Base-by-base conservation (phyloP, 139 green algal species). In the Chlorella sp. region DNA sequence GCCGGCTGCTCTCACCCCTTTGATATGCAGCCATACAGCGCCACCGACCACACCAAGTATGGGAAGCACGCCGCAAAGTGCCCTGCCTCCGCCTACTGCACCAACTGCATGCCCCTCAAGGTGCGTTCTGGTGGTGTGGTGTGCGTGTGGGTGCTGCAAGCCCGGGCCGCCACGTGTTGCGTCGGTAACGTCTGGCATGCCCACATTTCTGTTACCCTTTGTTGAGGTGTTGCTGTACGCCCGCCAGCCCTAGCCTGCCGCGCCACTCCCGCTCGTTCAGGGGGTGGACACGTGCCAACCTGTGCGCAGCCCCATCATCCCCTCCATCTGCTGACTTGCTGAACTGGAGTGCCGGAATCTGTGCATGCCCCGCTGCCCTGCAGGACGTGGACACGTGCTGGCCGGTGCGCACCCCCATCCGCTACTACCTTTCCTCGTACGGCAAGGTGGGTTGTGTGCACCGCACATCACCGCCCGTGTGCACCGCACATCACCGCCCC, bases 91-190 rank as follows among this genome's bases (percentile, higher is more conserved):
- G 90, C 81, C 22, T 86, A 90, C 73, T 94, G 89, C 78, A 86
- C 64, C 34, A 94, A 94, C 74, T 94, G 91, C 86, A 94, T 93
- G 90, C 87, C 90, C 0, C 68, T 92, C 40, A 78, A 86, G 70
- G 81, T 79, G 34, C 0, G 41, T 41, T 28, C 3, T 22, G 48
- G 73, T 22, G 32, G 30, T 26, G 24, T 58, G 44, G 54, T n/a
- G 19, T 14, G 32, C 32, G 46, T 46, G 32, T 51, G 16, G 64
- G 6, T 16, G 64, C 19, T 32, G 58, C 58, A 67, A 32, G 58
- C 58, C 9, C 19, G 19, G 58, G 58, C 58, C 9, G 14, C 13
- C n/a, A 14, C 1, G 65, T 34, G n/a, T 14, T 28, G 14, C n/a
- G 22, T n/a, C 65, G 3, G 9, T 26, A 22, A 9, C 36, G 28